These are phyloP conservation scores for Sporisorium exsertum DNA, from an alignment of 1,284 basidiomycete species.

Conservation along the genomic window DNA sequence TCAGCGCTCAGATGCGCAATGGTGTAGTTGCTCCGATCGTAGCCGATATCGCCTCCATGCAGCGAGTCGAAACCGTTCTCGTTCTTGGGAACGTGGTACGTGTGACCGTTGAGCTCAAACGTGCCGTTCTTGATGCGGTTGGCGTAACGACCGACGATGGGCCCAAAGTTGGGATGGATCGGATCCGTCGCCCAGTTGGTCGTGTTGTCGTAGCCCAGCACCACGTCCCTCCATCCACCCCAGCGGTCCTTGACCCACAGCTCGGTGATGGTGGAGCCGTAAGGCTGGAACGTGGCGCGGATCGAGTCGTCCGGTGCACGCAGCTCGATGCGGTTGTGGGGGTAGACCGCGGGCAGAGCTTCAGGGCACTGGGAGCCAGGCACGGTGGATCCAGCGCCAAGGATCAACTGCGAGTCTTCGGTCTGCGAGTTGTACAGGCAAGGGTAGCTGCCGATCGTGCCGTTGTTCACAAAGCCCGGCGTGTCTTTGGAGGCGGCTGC, in stretches of 20 bases:
- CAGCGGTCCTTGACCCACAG: conserved; percentile 63
- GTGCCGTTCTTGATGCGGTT: conserved; percentile 67
- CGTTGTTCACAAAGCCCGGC: conserved; percentile 61
- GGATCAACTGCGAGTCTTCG: conserved; percentile 34
- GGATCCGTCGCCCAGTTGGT: conserved; percentile 63
- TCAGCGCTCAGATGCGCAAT: conserved; percentile 38
- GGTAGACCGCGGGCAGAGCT: conserved; percentile 53
- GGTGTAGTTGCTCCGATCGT: conserved; percentile 55
- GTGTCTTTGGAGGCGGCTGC: conserved; percentile 34
- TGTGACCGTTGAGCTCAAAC: conserved; percentile 54
- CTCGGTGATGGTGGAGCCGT: conserved; percentile 60
- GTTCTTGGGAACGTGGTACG: conserved; percentile 49
- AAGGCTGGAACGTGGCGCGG: conserved; percentile 56
- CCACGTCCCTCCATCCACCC: conserved; percentile 56
- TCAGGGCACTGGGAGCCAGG: conserved; percentile 35
- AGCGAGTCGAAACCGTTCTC: conserved; percentile 55
- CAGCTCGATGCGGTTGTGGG: conserved; percentile 57
- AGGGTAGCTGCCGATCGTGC: conserved; percentile 56
- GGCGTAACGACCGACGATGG: conserved; percentile 61
- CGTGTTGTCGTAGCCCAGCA: conserved; percentile 64
- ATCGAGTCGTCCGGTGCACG: conserved; percentile 60
- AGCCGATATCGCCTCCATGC: conserved; percentile 65
- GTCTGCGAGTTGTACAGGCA: conserved; percentile 38
- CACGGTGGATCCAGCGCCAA: conserved; percentile 35
- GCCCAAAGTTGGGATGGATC: conserved; percentile 64